Percentiles rank a stretch among this genome's conserved stretches.
Conservation (phyloP, 257 asterid species). For the Salvia rosmarinus region DNA sequence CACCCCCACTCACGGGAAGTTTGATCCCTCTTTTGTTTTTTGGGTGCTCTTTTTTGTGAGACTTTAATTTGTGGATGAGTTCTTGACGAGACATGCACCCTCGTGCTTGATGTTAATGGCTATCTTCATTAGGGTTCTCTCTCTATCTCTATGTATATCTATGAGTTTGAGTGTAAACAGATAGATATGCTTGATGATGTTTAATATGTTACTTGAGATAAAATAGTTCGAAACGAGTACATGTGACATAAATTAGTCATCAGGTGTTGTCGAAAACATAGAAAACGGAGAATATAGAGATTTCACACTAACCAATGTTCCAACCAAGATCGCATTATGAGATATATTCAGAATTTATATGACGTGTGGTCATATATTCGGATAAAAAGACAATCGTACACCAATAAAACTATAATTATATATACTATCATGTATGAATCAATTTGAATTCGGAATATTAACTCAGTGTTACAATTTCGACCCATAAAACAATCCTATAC, state of each 20-base stretch:
- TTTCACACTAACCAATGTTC: too few species aligned
- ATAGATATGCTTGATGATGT: neutral
- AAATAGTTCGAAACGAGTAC: neutral
- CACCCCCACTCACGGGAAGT: constrained; percentile 59
- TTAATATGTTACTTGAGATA: neutral
- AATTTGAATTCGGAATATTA: too few species aligned
- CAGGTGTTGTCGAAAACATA: neutral
- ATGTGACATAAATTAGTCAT: neutral
- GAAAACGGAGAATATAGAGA: neutral
- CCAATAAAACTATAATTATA: too few species aligned
- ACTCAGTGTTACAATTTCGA: too few species aligned
- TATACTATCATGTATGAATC: too few species aligned
- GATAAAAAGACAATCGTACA: too few species aligned
- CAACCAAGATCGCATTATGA: too few species aligned
- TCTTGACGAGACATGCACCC: constrained; percentile 37
- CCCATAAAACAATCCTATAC: too few species aligned
- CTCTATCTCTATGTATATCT: neutral
- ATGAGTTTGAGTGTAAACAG: neutral
- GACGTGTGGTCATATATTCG: too few species aligned
- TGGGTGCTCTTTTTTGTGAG: neutral
- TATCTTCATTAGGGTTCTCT: neutral
- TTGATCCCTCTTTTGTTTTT: constrained; percentile 35
- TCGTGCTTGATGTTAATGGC: constrained; percentile 27
- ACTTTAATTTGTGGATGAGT: constrained; percentile 34
- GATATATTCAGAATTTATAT: too few species aligned